Base-by-base conservation (phyloP, 1,284 basidiomycete species). In the Trichosporon asahii region DNA sequence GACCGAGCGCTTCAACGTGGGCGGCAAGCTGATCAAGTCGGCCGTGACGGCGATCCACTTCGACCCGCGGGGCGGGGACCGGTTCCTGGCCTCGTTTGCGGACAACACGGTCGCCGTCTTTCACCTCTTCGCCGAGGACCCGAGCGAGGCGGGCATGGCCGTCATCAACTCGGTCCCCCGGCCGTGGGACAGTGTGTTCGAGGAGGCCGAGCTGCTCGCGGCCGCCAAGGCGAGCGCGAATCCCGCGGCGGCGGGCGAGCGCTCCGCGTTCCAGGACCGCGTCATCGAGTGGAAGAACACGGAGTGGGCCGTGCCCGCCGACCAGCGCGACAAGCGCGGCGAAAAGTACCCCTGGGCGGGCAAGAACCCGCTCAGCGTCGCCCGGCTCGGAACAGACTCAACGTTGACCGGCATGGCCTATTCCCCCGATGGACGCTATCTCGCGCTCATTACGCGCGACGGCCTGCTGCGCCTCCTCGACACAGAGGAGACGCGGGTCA, bases 1-100 rank as follows among this genome's bases (percentile, higher is more conserved):
- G 57, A 98, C 98, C 79, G 89, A 88, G 8, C 91, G 95, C 29
- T 86, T 98, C 67, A 98, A 98, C 85, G 98, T 98, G 81, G 90
- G 92, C 89, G 93, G 94, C 18, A 88, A 89, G 73, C 90, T 95
- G 72, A 89, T 91, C 75, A 88, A 86, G 71, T 91, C 91, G 1
- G 88, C 91, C 1, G 93, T 94, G 75, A 91, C 91, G 6, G 88
- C 91, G 11, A 88, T 98, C 53, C 89, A 90, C 74, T 98, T 95
- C 91, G 91, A 97, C 8, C 95, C 95, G 1, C 88, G 88, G 4
- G 93, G 92, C 0, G 86, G 90, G 0, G 91, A 91, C 67, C 87
- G 95, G 25, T 95, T 98, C 80, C 87, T 96, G 53, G 93, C 91
- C n/a, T 91, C 93, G 2, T 93, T 97, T 79, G 90, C 90, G 15